A percentile compares a stretch with the other conserved stretches of the same genome.
Conservation (phyloP, 129 eudicot species). For the Artemisia tridentata region DNA sequence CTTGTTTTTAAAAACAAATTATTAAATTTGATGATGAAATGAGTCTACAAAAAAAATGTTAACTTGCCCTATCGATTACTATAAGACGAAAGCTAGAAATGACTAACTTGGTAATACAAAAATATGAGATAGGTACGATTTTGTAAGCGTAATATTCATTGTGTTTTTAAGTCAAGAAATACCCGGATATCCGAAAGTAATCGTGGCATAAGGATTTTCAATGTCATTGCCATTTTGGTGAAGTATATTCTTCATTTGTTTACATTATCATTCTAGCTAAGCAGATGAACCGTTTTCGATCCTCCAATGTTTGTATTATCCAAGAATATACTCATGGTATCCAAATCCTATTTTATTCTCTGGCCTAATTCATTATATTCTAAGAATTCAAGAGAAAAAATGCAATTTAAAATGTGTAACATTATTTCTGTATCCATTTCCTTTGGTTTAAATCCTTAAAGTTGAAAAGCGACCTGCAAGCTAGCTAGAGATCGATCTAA, state of each 20-base stretch:
- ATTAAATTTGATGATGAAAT: not conserved
- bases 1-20: not conserved
- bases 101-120: no score
- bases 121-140: no score
- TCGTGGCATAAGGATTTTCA: slow-evolving; percentile 18
- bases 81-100: no score
- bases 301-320: slow-evolving; percentile 1
- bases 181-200: slow-evolving; percentile 29
- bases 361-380: no score
- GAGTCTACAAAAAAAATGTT: slow-evolving; percentile 10
- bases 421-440: no score
- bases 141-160: no score
- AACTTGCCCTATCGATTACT: not conserved
- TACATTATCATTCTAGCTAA: slow-evolving; percentile 32
- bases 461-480: no score
- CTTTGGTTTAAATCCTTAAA: no score
- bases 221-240: slow-evolving; percentile 21
- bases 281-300: slow-evolving; percentile 22
- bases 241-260: slow-evolving; percentile 33
- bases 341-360: not conserved
- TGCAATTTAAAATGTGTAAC: no score
- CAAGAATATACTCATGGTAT: slow-evolving; percentile 29
- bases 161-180: slow-evolving; percentile 12
- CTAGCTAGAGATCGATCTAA: no score
- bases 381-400: no score